A percentile compares a stretch with the other conserved stretches of the same genome.
Conservation (phyloP, 2,329 filamentous ascomycete genomes). For the Ophiobolus disseminans region DNA sequence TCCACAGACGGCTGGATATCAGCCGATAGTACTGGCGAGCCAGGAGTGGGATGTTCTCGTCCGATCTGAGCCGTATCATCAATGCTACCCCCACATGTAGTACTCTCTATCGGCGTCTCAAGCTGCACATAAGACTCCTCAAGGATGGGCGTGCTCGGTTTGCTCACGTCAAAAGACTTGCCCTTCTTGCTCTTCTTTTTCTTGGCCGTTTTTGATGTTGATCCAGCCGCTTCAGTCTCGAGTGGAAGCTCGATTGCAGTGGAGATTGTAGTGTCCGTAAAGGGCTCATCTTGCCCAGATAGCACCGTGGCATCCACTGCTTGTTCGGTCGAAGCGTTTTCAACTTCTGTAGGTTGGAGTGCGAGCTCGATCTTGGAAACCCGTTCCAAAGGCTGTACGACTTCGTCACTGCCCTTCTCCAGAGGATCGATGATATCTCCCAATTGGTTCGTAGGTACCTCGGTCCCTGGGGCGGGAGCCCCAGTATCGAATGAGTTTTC, state of each 20-base stretch:
- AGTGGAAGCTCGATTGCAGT: conserved; percentile 4
- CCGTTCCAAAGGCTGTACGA: neutral
- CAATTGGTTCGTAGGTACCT: neutral
- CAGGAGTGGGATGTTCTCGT: conserved; percentile 1
- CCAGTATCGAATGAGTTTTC: conserved; percentile 11
- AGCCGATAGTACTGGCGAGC: neutral
- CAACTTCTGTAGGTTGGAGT: no score
- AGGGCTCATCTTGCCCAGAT: neutral
- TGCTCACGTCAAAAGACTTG: conserved; percentile 14
- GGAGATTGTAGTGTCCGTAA: neutral
- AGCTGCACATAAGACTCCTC: conserved; percentile 7
- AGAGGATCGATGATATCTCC: neutral
- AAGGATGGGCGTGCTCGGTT: conserved; percentile 10
- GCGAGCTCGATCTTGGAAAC: neutral
- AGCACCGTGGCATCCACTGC: no score
- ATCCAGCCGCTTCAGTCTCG: conserved; percentile 8
- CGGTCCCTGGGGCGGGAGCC: neutral
- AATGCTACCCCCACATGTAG: conserved; percentile 2
- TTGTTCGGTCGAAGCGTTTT: no score
- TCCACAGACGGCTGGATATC: conserved; percentile 1
- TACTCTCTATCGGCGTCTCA: conserved; percentile 7
- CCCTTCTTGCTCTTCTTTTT: conserved; percentile 37
- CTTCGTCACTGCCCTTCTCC: neutral
- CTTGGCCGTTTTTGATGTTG: conserved; percentile 28
- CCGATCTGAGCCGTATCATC: neutral